phyloP scores from a whole-genome alignment of 2,329 filamentous ascomycete genomes.

The Alternaria tenuissima region DNA sequence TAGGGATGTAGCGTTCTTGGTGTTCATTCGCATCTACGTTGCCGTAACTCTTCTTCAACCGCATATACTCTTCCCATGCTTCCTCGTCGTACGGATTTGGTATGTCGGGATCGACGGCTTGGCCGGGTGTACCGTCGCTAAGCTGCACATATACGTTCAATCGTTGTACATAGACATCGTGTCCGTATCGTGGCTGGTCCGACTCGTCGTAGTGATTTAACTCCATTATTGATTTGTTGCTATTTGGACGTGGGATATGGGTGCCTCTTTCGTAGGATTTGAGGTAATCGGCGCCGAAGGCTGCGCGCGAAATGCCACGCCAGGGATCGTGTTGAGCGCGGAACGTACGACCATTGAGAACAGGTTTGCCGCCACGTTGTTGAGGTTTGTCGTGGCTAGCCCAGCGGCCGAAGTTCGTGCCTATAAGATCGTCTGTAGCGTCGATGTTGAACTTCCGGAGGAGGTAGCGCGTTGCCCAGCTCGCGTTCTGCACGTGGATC shows the following conservation, averaged over 20 bases:
- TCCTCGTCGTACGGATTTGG: slow-evolving; percentile 56
- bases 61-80: slow-evolving; percentile 45
- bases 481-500: slow-evolving; percentile 63
- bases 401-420: slow-evolving; percentile 61
- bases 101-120: slow-evolving; percentile 53
- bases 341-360: slow-evolving; percentile 62
- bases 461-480: slow-evolving; percentile 60
- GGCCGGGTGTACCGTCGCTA: slow-evolving; percentile 52
- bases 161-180: slow-evolving; percentile 61
- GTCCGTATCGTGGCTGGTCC: slow-evolving; percentile 56
- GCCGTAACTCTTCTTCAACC: slow-evolving; percentile 41
- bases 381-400: slow-evolving; percentile 58
- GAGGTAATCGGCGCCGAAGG: slow-evolving; percentile 63
- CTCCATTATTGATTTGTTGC: slow-evolving; percentile 58
- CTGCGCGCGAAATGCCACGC: slow-evolving; percentile 59
- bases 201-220: slow-evolving; percentile 58
- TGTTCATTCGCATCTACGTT: slow-evolving; percentile 39
- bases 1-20: slow-evolving; percentile 51
- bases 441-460: slow-evolving; percentile 63
- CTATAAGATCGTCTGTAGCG: slow-evolving; percentile 57
- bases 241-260: slow-evolving; percentile 25
- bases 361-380: slow-evolving; percentile 59
- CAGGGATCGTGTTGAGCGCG: slow-evolving; percentile 60
- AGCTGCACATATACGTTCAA: slow-evolving; percentile 61
- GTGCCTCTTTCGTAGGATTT: slow-evolving; percentile 52